Percentiles rank a stretch among this genome's conserved stretches.
Conservation (phyloP, 139 green algal genomes). For the Micractinium sp. region DNA sequence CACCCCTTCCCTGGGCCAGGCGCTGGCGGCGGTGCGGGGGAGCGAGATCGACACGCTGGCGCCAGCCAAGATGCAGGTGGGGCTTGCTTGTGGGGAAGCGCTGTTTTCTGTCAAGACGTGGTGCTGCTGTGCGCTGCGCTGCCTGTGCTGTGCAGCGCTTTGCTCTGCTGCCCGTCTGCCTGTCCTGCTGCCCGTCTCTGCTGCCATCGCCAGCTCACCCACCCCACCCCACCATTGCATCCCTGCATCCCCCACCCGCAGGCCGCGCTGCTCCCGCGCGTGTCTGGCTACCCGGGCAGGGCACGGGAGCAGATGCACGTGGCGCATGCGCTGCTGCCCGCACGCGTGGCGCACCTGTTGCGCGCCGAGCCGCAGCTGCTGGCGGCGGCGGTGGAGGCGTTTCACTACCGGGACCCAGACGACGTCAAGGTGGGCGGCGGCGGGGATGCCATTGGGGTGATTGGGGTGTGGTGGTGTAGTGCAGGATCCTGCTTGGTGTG, state of each 20-base stretch:
- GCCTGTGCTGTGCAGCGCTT: neutral
- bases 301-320: conserved; percentile 51
- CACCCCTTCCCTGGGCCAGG: conserved; percentile 46
- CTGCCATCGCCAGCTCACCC: neutral
- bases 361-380: conserved; percentile 66
- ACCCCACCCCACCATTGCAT: too few relatives aligned
- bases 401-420: conserved; percentile 59
- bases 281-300: conserved; percentile 41
- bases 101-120: too few relatives aligned
- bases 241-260: neutral
- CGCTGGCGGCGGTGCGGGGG: conserved; percentile 52
- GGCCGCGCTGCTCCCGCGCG: conserved; percentile 1
- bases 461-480: too few relatives aligned
- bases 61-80: conserved; percentile 5
- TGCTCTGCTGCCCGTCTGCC: neutral
- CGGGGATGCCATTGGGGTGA: too few relatives aligned
- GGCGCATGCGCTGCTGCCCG: conserved; percentile 56
- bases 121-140: neutral
- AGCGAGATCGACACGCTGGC: conserved; percentile 26
- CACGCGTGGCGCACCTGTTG: conserved; percentile 59
- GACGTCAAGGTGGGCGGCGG: conserved; percentile 48
- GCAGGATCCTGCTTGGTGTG: too few relatives aligned
- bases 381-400: conserved; percentile 68
- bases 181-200: neutral
- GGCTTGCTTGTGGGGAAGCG: too few relatives aligned